Evolutionary conservation across 78 protist genomes (phyloP), one percentile per base, ranked within the genome.

Genomic region (Dictyostelium purpureum): DNA sequence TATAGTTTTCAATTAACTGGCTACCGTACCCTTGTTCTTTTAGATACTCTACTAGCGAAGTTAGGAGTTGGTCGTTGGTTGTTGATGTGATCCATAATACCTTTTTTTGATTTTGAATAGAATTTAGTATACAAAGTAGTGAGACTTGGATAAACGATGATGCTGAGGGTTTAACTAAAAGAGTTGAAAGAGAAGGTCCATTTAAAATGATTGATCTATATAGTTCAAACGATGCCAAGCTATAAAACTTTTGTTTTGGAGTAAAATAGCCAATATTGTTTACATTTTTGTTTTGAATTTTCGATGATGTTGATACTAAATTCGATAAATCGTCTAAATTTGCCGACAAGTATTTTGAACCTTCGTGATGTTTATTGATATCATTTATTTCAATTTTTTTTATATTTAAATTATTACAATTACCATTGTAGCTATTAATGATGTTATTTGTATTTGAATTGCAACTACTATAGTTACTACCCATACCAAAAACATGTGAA

Each of bases 271-370:
- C n/a, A n/a, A 63, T 28, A 63, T 33, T 63, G 16, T 28, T 28
- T 3, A 24, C 40, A 3, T 24, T 2, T 12, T n/a, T n/a, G n/a
- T 61, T 24, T 19, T 63, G 35, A 16, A 18, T 28, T 12, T 59
- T 16, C 33, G 71, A 63, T 63, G 71, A 26, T 24, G 2, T 5
- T 47, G 52, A 14, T 14, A 10, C 52, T 3, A 3, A 10, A 31
- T n/a, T 63, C 33, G 71, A 63, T 63, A 63, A 18, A 63, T 63
- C 71, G 33, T 63, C 26, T 63, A 63, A 63, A 63, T 63, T 43
- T n/a, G n/a, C n/a, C n/a, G n/a, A n/a, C n/a, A n/a, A n/a, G n/a
- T n/a, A n/a, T n/a, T n/a, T n/a, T n/a, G n/a, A n/a, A n/a, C n/a
- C n/a, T n/a, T n/a, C n/a, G n/a, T n/a, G n/a, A n/a, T n/a, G n/a